Base-by-base conservation (phyloP, 2,329 filamentous ascomycete species). In the Ustilaginoidea virens region DNA sequence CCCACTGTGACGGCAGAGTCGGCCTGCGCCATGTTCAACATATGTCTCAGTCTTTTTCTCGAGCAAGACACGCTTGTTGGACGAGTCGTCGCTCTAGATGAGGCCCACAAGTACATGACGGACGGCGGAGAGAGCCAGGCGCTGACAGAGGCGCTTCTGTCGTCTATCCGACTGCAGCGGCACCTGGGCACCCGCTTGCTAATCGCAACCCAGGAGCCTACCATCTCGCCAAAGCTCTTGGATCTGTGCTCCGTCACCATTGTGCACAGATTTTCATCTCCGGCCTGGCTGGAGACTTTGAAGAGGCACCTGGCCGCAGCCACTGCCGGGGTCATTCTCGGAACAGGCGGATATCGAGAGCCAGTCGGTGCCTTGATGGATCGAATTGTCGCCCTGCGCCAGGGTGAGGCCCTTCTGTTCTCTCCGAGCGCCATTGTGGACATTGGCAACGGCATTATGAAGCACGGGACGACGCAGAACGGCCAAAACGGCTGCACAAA, bases 161-260 rank as follows among this genome's bases (percentile, higher is more conserved):
- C 60, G 0, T 65, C 68, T 0, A 76, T 87, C 37, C 66, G 80
- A 0, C 58, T 76, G 12, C 79, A 87, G 47, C 70, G 79, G 0
- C 80, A 87, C 43, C 51, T 73, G 1, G 79, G 64, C 1, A 61
- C 66, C 0, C 64, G 80, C 1, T 59, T 85, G 4, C 45, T 87
- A 23, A 74, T 87, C 18, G 74, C 78, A 0, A 87, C 80, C 0
- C 79, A 90, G 43, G 80, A 87, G 41, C 80, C 80, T 0, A 81
- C 76, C 0, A 61, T 86, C 4, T 75, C 74, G 0, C 69, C 72
- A 0, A 61, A 63, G 11, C 60, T 90, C 0, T 60, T 87, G 0
- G 77, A 82, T 30, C 56, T 87, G 0, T 83, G 74, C 46, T 74
- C 69, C 1, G 54, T 80, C n/a, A 78, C 71, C 0, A 60, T 85